Percentiles rank a stretch among this genome's conserved stretches.
Conservation (phyloP, 2,329 filamentous ascomycete species). For the Pestalotiopsis sp. region DNA sequence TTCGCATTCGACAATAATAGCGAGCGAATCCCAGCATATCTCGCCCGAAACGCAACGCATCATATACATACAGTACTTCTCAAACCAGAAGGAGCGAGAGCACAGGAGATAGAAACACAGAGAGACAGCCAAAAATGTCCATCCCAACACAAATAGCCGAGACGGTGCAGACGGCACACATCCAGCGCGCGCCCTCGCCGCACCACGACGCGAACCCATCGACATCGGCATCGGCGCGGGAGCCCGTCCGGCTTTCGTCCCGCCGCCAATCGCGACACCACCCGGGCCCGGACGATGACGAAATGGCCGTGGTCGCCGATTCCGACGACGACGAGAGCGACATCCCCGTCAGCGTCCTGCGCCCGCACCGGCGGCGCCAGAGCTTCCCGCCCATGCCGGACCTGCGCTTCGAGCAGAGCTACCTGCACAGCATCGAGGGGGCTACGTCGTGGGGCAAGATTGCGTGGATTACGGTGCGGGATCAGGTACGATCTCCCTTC, state of each 20-base stretch:
- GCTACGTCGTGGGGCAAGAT: constrained; percentile 82
- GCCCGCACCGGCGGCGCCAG: constrained; percentile 43
- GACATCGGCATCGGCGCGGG: constrained; percentile 70
- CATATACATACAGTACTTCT: not conserved
- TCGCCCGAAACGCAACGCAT: not conserved
- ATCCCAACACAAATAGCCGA: constrained; percentile 71
- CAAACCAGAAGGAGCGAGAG: not conserved
- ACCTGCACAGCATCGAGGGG: constrained; percentile 82
- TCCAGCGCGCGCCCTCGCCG: constrained; percentile 73
- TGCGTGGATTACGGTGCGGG: constrained; percentile 80
- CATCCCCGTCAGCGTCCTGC: constrained; percentile 68
- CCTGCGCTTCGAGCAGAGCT: constrained; percentile 96
- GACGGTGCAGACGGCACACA: constrained; percentile 78
- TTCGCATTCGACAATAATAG: not conserved
- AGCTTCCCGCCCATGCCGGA: constrained; percentile 73
- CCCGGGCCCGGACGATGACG: constrained; percentile 37
- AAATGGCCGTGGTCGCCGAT: constrained; percentile 40
- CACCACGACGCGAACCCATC: constrained; percentile 79
- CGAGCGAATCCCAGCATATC: not conserved
- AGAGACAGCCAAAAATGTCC: not conserved
- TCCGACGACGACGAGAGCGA: constrained; percentile 62
- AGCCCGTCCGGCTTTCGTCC: constrained; percentile 52
- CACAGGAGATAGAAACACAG: not conserved
- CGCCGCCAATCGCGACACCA: constrained; percentile 25
- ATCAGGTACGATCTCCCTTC: no score